Evolutionary conservation across 225 moss, liverwort and hornwort species (phyloP), one percentile per base, ranked within the genome.

Genomic region (Bryum argenteum): DNA sequence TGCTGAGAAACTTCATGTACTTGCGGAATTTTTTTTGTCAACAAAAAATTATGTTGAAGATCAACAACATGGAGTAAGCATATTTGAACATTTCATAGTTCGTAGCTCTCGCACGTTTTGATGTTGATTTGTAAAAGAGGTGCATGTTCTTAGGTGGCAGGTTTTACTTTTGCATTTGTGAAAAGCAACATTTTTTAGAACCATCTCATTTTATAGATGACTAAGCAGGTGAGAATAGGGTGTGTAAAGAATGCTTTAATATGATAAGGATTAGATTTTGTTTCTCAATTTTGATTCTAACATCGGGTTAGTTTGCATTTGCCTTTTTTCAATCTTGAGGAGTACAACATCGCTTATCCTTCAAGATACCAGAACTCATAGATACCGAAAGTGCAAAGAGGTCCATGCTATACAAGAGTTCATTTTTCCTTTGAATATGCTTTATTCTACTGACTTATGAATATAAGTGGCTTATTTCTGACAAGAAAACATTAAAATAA

Each of bases 341-440:
- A 81, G 56, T 58, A 79, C 58, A 90, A 78, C 72, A 78, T 93
- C 71, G 96, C 96, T 15, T 96, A 93, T 67, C 96, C 96, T 48
- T 89, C 90, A 40, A 91, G 93, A 89, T 93, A 86, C 15, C 28
- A 21, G 61, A 58, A 41, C 47, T 2, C 39, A 58, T 11, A 66
- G n/a, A n/a, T n/a, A n/a, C n/a, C 20, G 51, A 64, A 54, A 50
- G 47, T 65, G 64, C 8, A 44, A 13, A 54, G 8, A 18, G 42
- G 10, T 60, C 75, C 54, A 15, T 43, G 24, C 40, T 63, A 6
- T 69, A 19, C 47, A 66, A 9, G 43, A 74, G 71, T 71, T 69
- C 17, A 72, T 59, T 16, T 40, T 75, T 66, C 54, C 66, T 20
- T 72, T 28, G 21, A 51, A 22, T 44, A 42, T 18, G 58, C 8